Base-by-base conservation (phyloP, 305 asterid genomes). In the Striga hermonthica region DNA sequence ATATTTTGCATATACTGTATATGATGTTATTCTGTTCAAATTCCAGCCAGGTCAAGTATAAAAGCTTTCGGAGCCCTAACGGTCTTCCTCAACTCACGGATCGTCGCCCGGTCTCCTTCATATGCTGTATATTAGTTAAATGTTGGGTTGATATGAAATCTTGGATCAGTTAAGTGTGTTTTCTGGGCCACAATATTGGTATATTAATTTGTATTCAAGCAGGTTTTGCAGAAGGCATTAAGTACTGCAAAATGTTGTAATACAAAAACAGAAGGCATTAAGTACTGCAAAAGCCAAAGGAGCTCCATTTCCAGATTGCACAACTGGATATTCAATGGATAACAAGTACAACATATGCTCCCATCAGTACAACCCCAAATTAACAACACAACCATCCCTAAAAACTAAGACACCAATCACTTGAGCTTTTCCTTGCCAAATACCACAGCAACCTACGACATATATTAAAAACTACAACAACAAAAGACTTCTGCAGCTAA, bases 391-490 rank as follows among this genome's bases (percentile, higher is more conserved):
- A 50, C 52, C 36, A 56, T 22, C 66, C 31, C 31, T 22, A 22
- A 58, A 58, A 44, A 6, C 14, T 12, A 48, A 40, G 52, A 40
- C 8, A 45, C 2, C 59, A 49, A 44, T 54, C 4, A 58, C 60
- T 34, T 8, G 31, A 22, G 31, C 31, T 22, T 22, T 22, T 6
- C 16, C 56, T 13, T 66, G n/a, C 44, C 8, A 50, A 64, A 37
- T 36, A 44, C 35, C 34, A 57, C 34, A 63, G 28, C 3, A 28
- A 64, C 66, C 69, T 55, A 4, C 47, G 12, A 58, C 52, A 11
- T 52, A 67, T 40, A 62, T 53, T 9, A 61, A 61, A 61, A 28
- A 62, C 74, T 14, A 3, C 35, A 10, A 47, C 50, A 16, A 60
- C 62, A 22, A 38, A 50, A 0, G 12, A 34, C 41, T 22, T 48